These are phyloP conservation scores for Plicaturopsis crispa DNA, from an alignment of 768 basidiomycete genomes.

Conservation along the genomic window DNA sequence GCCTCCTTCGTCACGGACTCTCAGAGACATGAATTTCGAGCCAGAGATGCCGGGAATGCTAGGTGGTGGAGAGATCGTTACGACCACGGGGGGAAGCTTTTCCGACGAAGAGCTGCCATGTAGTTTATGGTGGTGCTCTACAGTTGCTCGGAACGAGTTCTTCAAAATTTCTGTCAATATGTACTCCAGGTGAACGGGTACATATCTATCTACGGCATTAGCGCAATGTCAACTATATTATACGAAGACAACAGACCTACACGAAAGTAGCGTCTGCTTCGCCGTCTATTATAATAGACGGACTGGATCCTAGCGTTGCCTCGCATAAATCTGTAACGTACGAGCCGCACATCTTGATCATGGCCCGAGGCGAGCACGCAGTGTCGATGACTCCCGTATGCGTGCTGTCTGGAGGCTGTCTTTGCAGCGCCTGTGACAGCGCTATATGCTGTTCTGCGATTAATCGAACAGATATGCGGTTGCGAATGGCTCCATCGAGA, in stretches of 20 bases:
- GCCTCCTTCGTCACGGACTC: slow-evolving; percentile 82
- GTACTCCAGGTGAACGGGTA: slow-evolving; percentile 88
- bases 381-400: slow-evolving; percentile 72
- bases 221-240: background rate
- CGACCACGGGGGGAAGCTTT: slow-evolving; percentile 51
- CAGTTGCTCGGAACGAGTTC: slow-evolving; percentile 85
- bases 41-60: slow-evolving; percentile 17
- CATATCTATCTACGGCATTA: slow-evolving; percentile 45
- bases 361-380: slow-evolving; percentile 59
- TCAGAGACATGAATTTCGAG: slow-evolving; percentile 57
- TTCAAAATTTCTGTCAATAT: slow-evolving; percentile 88
- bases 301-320: slow-evolving; percentile 70
- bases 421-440: slow-evolving; percentile 59
- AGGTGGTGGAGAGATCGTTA: slow-evolving; percentile 63
- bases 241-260: slow-evolving; percentile 38
- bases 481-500: slow-evolving; percentile 77
- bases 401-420: slow-evolving; percentile 26
- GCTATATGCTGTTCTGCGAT: slow-evolving; percentile 91
- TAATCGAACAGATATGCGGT: slow-evolving; percentile 79
- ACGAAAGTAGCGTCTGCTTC: slow-evolving; percentile 64
- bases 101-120: slow-evolving; percentile 24
- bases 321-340: slow-evolving; percentile 82
- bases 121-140: slow-evolving; percentile 58
- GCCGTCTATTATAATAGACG: slow-evolving; percentile 65
- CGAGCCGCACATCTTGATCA: slow-evolving; percentile 76